Evolutionary conservation across 352 stramenopile species (phyloP), one percentile per base, ranked within the genome.

Genomic region (Pythium utonaiense): DNA sequence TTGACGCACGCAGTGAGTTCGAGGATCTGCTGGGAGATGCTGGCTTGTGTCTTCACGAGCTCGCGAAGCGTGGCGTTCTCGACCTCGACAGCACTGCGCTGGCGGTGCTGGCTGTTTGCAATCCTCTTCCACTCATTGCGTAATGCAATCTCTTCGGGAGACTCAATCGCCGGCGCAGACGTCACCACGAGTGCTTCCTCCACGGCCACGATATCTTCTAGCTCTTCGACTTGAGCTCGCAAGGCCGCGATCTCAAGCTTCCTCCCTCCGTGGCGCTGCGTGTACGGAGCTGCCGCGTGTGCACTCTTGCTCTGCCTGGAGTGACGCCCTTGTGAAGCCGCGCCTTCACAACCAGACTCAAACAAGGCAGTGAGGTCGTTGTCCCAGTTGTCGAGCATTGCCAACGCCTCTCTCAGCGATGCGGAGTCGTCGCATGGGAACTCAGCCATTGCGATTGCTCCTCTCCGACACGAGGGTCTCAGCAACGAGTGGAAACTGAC

Each of bases 111-210:
- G 2, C 41, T 30, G 1, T n/a, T 2, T 0, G 31, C 22, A 12
- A 64, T 64, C 38, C 21, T 33, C 38, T 59, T 30, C 36, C 57
- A 64, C 8, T 64, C 57, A 19, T 27, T 22, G 36, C 12, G 36
- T 22, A 44, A 24, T 8, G 56, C 34, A 13, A 6, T 6, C 42
- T 13, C 40, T 28, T 25, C 33, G 7, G 16, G 19, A 3, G 41
- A 47, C 3, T 57, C 31, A 10, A n/a, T 44, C 13, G n/a, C 5
- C 19, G 9, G 3, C 16, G 17, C 22, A 14, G 3, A 6, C 3
- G 25, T 27, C 3, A 28, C 1, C 8, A 51, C 7, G 7, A 34
- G 42, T 0, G 42, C 30, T 14, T 47, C 16, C 36, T 51, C 56
- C 14, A 30, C 10, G 1, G 19, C 36, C 6, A 63, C 8, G 3